A percentile compares a stretch with the other conserved stretches of the same genome.
Conservation (phyloP, 179 eudicot species). For the Camellia oleifera region DNA sequence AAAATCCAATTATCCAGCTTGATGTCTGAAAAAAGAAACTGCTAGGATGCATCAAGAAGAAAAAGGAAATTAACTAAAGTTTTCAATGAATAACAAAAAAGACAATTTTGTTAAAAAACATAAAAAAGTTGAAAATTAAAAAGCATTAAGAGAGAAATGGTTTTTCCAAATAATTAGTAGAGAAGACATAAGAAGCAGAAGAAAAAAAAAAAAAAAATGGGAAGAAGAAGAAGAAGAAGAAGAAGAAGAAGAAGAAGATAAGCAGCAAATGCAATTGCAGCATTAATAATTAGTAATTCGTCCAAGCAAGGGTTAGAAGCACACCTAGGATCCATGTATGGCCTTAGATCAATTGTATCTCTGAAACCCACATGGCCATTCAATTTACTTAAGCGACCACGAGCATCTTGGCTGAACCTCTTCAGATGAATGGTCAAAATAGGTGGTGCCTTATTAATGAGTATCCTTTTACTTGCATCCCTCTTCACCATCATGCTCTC, state of each 20-base stretch:
- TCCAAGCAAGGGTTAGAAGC: constrained; percentile 19
- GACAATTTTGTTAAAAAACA: neutral
- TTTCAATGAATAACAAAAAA: neutral
- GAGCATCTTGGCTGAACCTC: constrained; percentile 87
- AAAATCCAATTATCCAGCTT: neutral
- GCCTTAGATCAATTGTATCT: constrained; percentile 68
- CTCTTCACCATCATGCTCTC: constrained; percentile 68
- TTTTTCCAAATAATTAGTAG: neutral
- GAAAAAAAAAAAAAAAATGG: neutral
- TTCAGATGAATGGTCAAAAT: constrained; percentile 87
- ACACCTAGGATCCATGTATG: constrained; percentile 80
- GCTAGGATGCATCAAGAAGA: neutral
- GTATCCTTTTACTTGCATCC: constrained; percentile 78
- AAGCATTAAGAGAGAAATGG: neutral
- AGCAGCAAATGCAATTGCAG: neutral
- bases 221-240: neutral
- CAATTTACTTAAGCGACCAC: constrained; percentile 87
- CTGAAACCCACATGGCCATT: constrained; percentile 82
- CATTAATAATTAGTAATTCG: neutral
- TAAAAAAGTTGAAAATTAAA: neutral
- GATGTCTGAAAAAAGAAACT: neutral
- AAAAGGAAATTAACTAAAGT: neutral
- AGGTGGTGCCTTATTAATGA: constrained; percentile 63
- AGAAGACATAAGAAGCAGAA: neutral
- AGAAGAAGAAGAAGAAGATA: neutral